Base-by-base conservation (phyloP, 148 eudicot genomes). In the Arbutus unedo region DNA sequence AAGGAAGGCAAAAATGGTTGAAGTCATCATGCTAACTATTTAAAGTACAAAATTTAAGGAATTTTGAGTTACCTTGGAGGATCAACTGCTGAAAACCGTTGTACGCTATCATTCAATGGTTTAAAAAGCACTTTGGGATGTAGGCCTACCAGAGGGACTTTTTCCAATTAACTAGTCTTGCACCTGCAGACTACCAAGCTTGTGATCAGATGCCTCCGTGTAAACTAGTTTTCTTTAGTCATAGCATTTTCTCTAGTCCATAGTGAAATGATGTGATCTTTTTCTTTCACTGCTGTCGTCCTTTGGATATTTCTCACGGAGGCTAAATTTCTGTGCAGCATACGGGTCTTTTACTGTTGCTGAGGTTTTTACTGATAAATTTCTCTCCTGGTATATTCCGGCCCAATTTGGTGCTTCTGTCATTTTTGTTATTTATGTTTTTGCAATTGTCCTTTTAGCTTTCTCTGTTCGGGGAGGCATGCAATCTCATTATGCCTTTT, bases 341-440 rank as follows among this genome's bases (percentile, higher is more conserved):
- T 96, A 90, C 86, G 99, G 99, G 45, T 92, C 98, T 74, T 96
- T 96, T 82, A 93, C 90, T 60, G n/a, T 96, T 76, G 97, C 90
- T 71, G 99, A 96, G 85, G 55, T 85, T 75, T 88, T 94, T 77
- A 88, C 99, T 2, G 99, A 96, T 91, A 96, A 94, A 89, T 75
- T 94, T 78, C 70, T 96, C 57, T 91, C 90, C 87, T 94, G 99
- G 99, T 94, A 93, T 73, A 57, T 82, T 84, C 75, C 44, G 44
- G 55, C 15, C 82, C 67, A 50, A 71, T 14, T 82, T 80, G 76
- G 25, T 80, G 15, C 60, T 51, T 53, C 13, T 53, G 11, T 54
- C 19, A 18, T 53, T 79, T 57, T 70, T 60, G 55, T 25, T 72
- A 44, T 44, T 54, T 64, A 56, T 23, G 5, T 21, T 68, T 71